Evolutionary conservation across 768 basidiomycete genomes (phyloP), one percentile per base, ranked within the genome.

Genomic region (Pluteus cervinus): DNA sequence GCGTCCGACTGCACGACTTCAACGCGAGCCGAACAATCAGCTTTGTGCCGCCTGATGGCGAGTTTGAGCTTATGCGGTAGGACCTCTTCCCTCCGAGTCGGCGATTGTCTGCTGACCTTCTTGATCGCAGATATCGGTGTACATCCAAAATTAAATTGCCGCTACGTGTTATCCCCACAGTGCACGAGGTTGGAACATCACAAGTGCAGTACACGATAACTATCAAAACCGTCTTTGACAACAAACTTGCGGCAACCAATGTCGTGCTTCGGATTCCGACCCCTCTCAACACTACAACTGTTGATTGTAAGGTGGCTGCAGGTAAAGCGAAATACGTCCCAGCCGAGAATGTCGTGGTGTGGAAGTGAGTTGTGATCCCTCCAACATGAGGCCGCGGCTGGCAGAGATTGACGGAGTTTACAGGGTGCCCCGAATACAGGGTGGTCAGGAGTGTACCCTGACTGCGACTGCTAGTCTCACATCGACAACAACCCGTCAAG

Each of bases 291-390:
- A 89, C 96, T 7, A 93, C 91, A 0, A 78, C 69, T 4, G 91
- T 91, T 4, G 89, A 94, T 37, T 91, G 88, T 60, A 96, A 97
- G 56, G 89, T 87, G 2, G 79, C 79, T 1, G 77, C 71, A 24
- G 96, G 96, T 1, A 99, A 99, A 65, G 96, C 93, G 3, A 99
- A 99, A 59, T 99, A 98, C 52, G 85, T 85, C 3, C 94, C 96
- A 2, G 88, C 77, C 0, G 96, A 99, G 62, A 99, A 99, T 46
- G 76, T 94, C 20, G 86, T 98, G 32, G 71, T 97, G 4, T 99
- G 96, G 96, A 98, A 97, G 96, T 96, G 58, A 51, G 94, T 72
- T 12, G 29, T 7, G 18, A 23, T 17, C n/a, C n/a, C n/a, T n/a
- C n/a, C n/a, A n/a, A n/a, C n/a, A n/a, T n/a, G n/a, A n/a, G n/a